Conservation (phyloP, 2,329 filamentous ascomycete species). For the Esteya vermicola region DNA sequence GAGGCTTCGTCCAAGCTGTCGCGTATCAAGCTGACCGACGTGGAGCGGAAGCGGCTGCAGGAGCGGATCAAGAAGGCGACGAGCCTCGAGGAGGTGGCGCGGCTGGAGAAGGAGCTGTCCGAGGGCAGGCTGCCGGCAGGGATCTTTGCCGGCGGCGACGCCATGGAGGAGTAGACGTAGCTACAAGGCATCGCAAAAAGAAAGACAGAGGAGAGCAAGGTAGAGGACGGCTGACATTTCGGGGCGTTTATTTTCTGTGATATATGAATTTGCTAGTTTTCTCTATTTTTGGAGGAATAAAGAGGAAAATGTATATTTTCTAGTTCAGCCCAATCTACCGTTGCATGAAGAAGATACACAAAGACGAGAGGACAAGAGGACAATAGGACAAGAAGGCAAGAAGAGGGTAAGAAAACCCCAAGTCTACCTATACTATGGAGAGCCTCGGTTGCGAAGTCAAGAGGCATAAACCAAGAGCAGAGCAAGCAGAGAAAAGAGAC, state of each 20-base stretch:
- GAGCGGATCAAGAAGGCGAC: slow-evolving; percentile 79
- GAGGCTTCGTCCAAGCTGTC: slow-evolving; percentile 45
- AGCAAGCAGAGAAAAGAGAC: background rate
- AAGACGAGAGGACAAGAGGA: background rate
- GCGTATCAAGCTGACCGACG: slow-evolving; percentile 71
- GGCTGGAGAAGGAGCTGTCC: slow-evolving; percentile 79
- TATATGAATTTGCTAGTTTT: background rate
- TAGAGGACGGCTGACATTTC: background rate
- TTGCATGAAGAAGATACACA: background rate
- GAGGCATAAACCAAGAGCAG: background rate
- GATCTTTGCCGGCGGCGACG: slow-evolving; percentile 39
- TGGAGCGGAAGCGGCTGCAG: slow-evolving; percentile 74
- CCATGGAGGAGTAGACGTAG: slow-evolving; percentile 52
- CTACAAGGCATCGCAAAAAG: too few species aligned
- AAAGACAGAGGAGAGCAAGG: background rate
- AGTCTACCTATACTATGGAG: too few species aligned
- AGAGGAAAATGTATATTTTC: background rate
- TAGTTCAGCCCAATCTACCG: too few species aligned
- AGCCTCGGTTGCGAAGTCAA: too few species aligned
- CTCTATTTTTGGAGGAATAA: background rate
- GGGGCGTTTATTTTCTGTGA: background rate
- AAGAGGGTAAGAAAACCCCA: background rate
- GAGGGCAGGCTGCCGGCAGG: slow-evolving; percentile 74
- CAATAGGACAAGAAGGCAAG: background rate
- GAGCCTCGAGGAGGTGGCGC: slow-evolving; percentile 78